Conservation (phyloP, 2,329 filamentous ascomycete species). For the Apiospora rasikravindrae region DNA sequence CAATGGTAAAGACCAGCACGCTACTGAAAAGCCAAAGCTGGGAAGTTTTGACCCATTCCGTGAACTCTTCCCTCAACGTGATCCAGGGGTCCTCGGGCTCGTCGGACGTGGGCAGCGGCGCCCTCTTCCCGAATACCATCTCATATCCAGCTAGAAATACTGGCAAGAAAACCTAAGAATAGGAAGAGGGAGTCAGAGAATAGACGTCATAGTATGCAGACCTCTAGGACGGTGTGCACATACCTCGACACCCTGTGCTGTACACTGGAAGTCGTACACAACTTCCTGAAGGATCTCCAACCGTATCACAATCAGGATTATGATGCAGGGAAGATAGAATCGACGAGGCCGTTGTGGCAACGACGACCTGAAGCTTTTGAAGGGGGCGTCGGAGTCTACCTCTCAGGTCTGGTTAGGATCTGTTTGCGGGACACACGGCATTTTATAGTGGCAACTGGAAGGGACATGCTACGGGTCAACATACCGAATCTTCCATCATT, state of each 20-base stretch:
- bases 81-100: slow-evolving; percentile 53
- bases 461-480: slow-evolving; percentile 18
- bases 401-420: background rate
- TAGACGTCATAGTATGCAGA: background rate
- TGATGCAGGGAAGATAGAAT: slow-evolving; percentile 50
- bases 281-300: slow-evolving; percentile 54
- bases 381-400: slow-evolving; percentile 37
- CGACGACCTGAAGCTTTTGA: slow-evolving; percentile 42
- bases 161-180: slow-evolving; percentile 51
- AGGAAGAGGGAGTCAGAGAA: background rate
- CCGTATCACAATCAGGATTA: slow-evolving; percentile 51
- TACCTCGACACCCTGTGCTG: slow-evolving; percentile 55
- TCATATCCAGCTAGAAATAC: slow-evolving; percentile 51
- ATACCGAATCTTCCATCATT: slow-evolving; percentile 52
- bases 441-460: too few species aligned
- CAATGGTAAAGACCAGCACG: slow-evolving; percentile 46
- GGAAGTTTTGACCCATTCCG: slow-evolving; percentile 52
- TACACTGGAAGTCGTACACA: slow-evolving; percentile 55
- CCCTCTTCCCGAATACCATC: slow-evolving; percentile 44
- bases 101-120: slow-evolving; percentile 42
- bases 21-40: slow-evolving; percentile 44
- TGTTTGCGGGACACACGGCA: background rate
- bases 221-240: slow-evolving; percentile 15
- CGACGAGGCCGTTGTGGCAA: slow-evolving; percentile 53
- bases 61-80: slow-evolving; percentile 53